Conservation (phyloP, 345 rosid species). For the Psidium friedrichsthalianum region DNA sequence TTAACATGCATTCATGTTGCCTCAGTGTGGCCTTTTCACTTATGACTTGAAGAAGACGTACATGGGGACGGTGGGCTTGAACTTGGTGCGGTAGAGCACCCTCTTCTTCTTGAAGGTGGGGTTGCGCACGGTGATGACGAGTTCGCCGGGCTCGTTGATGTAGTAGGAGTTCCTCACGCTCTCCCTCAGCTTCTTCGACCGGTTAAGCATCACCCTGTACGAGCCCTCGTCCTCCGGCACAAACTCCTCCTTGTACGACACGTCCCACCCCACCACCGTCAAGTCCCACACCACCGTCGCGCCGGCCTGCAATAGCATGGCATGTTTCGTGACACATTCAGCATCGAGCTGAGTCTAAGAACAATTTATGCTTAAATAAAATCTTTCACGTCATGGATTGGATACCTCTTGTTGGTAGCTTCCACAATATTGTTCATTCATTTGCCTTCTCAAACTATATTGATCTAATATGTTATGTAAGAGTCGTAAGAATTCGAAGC, state of each 20-base stretch:
- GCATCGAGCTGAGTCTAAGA: neutral
- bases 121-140: constrained; percentile 35
- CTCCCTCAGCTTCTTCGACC: constrained; percentile 17
- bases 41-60: constrained; percentile 4
- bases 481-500: neutral
- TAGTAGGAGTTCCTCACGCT: constrained; percentile 38
- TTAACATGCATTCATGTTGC: neutral
- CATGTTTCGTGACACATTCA: neutral
- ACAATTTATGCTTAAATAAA: neutral
- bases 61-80: constrained; percentile 29
- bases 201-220: constrained; percentile 23
- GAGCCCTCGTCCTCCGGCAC: constrained; percentile 58
- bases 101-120: constrained; percentile 25
- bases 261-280: constrained; percentile 45
- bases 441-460: neutral
- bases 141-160: constrained; percentile 44
- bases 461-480: neutral
- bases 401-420: neutral
- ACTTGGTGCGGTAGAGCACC: constrained; percentile 33
- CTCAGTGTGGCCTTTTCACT: neutral
- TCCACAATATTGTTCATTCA: neutral
- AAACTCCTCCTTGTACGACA: constrained; percentile 43
- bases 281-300: constrained; percentile 39
- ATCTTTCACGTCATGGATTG: neutral
- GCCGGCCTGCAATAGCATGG: constrained; percentile 16